Evolutionary conservation across 2,329 filamentous ascomycete species (phyloP).

Genomic region (Calonectria leucothoes): DNA sequence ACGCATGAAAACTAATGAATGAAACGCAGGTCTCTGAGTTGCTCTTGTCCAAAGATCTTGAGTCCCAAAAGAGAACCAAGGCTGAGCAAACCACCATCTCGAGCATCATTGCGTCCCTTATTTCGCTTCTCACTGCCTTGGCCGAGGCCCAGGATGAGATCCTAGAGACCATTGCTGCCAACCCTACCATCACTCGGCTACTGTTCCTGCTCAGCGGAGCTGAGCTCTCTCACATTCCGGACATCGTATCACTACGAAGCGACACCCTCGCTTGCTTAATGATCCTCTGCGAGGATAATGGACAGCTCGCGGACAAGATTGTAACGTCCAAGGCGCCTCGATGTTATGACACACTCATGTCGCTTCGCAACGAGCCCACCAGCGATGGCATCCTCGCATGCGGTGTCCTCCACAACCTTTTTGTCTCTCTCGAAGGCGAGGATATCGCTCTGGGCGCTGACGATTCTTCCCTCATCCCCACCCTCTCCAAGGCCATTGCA

Average conservation of each 20-base stretch:
- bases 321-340: conserved; percentile 58
- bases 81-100: conserved; percentile 65
- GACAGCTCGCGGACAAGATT: conserved; percentile 63
- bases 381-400: conserved; percentile 67
- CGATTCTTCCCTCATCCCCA: conserved; percentile 50
- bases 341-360: conserved; percentile 62
- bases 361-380: conserved; percentile 59
- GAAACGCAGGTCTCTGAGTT: conserved; percentile 55
- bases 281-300: conserved; percentile 70
- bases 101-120: conserved; percentile 65
- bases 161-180: conserved; percentile 63
- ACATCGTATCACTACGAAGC: conserved; percentile 54
- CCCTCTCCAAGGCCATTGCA: conserved; percentile 48
- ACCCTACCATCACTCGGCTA: conserved; percentile 62
- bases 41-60: conserved; percentile 52
- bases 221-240: conserved; percentile 55
- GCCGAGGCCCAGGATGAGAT: conserved; percentile 72
- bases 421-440: conserved; percentile 54
- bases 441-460: conserved; percentile 43
- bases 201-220: conserved; percentile 65
- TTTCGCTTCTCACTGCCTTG: conserved; percentile 64
- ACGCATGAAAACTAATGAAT: conserved; percentile 9
- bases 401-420: conserved; percentile 72
- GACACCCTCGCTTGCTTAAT: conserved; percentile 67
- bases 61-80: conserved; percentile 61